Evolutionary conservation across 768 basidiomycete genomes (phyloP).

Genomic region (Auriscalpium microsporum): DNA sequence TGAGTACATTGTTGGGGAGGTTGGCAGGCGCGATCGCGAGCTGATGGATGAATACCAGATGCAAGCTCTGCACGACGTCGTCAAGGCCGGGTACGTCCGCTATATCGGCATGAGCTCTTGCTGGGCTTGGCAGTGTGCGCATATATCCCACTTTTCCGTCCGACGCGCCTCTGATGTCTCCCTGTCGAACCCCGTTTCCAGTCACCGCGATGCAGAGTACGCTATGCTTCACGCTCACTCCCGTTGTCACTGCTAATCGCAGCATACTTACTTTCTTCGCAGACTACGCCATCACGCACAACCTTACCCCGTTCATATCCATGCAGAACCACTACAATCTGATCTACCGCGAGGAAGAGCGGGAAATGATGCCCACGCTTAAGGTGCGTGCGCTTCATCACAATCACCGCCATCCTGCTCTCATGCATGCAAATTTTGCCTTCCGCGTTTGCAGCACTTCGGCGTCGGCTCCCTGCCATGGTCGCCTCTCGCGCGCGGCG

Average conservation of each 20-base stretch:
- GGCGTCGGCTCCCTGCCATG: conserved; percentile 29
- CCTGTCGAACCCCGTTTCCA: background rate
- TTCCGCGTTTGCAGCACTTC: conserved; percentile 14
- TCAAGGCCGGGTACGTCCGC: conserved; percentile 27
- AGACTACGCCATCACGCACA: conserved; percentile 1
- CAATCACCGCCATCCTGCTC: conserved; percentile 2
- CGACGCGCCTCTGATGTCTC: background rate
- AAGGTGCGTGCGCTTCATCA: conserved; percentile 21
- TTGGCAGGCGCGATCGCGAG: too few relatives aligned
- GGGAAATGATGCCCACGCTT: conserved; percentile 43
- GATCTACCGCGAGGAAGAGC: conserved; percentile 54
- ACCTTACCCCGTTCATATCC: background rate
- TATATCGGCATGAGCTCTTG: conserved; percentile 23
- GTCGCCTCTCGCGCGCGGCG: conserved; percentile 29
- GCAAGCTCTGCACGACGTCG: conserved; percentile 31
- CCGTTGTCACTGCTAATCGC: background rate
- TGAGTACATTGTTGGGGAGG: background rate
- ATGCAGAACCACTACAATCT: conserved; percentile 45
- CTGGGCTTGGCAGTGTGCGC: conserved; percentile 18
- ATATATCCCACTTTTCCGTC: background rate
- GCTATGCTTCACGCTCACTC: background rate
- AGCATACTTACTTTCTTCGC: background rate
- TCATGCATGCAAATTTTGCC: background rate
- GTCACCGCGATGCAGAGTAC: conserved; percentile 1
- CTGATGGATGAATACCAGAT: conserved; percentile 8